These are phyloP conservation scores for Cucumis melo DNA, from an alignment of 306 rosid genomes.

Conservation along the genomic window DNA sequence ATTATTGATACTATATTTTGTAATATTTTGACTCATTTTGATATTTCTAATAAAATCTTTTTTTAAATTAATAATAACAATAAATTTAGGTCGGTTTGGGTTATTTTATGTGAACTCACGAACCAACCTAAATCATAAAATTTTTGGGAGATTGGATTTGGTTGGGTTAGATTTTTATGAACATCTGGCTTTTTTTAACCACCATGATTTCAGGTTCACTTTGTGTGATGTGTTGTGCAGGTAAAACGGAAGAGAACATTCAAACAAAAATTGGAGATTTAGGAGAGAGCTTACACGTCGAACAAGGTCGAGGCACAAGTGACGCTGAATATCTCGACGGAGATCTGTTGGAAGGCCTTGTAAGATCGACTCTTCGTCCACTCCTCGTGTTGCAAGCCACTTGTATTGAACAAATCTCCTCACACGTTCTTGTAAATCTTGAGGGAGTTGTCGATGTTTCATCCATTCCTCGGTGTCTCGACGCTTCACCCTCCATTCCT, in stretches of 20 bases:
- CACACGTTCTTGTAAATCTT: slow-evolving; percentile 50
- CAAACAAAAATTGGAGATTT: not conserved
- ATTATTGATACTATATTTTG: too few species aligned
- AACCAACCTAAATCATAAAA: too few species aligned
- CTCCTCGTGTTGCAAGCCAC: slow-evolving; percentile 93
- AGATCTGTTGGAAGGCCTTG: slow-evolving; percentile 56
- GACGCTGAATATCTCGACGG: slow-evolving; percentile 81
- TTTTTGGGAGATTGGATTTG: too few species aligned
- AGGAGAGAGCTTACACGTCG: slow-evolving; percentile 42
- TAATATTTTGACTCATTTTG: too few species aligned
- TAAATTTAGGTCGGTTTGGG: too few species aligned
- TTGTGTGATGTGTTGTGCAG: not conserved
- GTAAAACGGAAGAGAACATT: not conserved
- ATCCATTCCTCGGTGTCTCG: slow-evolving; percentile 97
- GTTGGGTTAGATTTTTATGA: too few species aligned
- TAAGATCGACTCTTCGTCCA: slow-evolving; percentile 71
- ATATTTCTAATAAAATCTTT: too few species aligned
- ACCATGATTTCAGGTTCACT: not conserved
- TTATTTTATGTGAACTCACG: too few species aligned
- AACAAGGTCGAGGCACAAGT: slow-evolving; percentile 82
- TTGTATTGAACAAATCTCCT: slow-evolving; percentile 70
- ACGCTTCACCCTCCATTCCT: slow-evolving; percentile 87
- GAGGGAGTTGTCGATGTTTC: slow-evolving; percentile 83
- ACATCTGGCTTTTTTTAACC: not conserved
- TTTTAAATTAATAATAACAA: too few species aligned